Evolutionary conservation across 176 grass and related monocot species (phyloP), one percentile per base, ranked within the genome.

Genomic region (Carex myosuroides): DNA sequence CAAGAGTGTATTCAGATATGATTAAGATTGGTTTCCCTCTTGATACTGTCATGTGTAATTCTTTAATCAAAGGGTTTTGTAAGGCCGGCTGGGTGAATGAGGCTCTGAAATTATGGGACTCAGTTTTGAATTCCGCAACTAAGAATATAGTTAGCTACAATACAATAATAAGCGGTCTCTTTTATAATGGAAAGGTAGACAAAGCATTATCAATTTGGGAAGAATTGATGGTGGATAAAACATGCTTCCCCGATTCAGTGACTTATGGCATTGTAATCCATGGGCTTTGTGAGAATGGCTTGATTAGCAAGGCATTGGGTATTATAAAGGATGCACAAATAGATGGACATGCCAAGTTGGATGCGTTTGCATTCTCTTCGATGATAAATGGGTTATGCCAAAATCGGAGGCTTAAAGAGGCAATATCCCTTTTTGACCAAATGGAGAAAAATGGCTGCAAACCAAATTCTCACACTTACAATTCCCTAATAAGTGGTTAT

Each of bases 181-280:
- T 93, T 83, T 84, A 93, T 50, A 87, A 87, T 79, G 80, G 85
- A 42, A 94, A 87, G 85, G 69, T 87, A 46, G 57, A 92, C 53
- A 91, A 94, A 84, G 90, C 89, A 77, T 58, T 65, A 70, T 79
- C 73, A 7, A n/a, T 94, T 65, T 89, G 88, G 88, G 87, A 70
- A 59, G 75, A 74, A 46, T 82, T 95, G 88, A 86, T 91, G 42
- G 88, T 85, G 80, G 89, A 92, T 56, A 54, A 72, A 58, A 74
- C 63, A 4, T 92, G 79, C 77, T 90, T 16, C 29, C 87, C 91
- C 59, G 93, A 95, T 87, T 84, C 87, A 56, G 81, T 89, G 21
- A 95, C 93, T 84, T 90, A 92, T 88, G 93, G 93, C 68, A 85
- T 91, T 79, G 29, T 95, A 79, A 90, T 95, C 67, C 93, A 93